These are phyloP conservation scores for Gentiana macrophylla DNA, from an alignment of 257 asterid genomes.

Conservation along the genomic window DNA sequence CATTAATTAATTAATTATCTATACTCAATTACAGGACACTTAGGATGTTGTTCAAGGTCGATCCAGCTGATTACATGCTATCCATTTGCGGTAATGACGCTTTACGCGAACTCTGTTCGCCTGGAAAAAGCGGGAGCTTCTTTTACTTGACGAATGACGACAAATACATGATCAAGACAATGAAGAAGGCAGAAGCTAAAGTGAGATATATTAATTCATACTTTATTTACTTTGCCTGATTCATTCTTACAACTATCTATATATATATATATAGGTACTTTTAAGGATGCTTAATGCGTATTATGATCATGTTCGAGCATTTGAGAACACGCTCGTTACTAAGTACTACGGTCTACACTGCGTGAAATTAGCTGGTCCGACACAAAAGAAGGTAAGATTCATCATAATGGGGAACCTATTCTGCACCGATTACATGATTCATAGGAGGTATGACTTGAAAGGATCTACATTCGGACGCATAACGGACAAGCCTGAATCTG, in stretches of 20 bases:
- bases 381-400: slow-evolving; percentile 82
- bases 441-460: slow-evolving; percentile 70
- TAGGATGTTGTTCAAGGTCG: slow-evolving; percentile 86
- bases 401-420: slow-evolving; percentile 86
- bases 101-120: slow-evolving; percentile 79
- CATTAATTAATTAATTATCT: neutral
- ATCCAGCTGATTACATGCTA: slow-evolving; percentile 92
- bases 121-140: slow-evolving; percentile 95
- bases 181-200: slow-evolving; percentile 95
- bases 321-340: slow-evolving; percentile 30
- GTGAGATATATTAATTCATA: slow-evolving; percentile 24
- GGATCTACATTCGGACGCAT: slow-evolving; percentile 87
- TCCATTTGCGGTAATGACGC: slow-evolving; percentile 94
- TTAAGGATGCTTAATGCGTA: slow-evolving; percentile 40
- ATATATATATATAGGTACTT: slow-evolving; percentile 19
- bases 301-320: slow-evolving; percentile 28
- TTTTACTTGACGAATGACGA: slow-evolving; percentile 88
- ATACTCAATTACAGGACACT: slow-evolving; percentile 37
- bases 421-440: slow-evolving; percentile 67
- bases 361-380: slow-evolving; percentile 29
- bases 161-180: slow-evolving; percentile 91
- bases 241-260: neutral
- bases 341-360: slow-evolving; percentile 39
- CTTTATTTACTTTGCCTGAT: neutral
- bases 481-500: slow-evolving; percentile 81